phyloP scores from a whole-genome alignment of 2,329 filamentous ascomycete genomes.

The Cadophora malorum region DNA sequence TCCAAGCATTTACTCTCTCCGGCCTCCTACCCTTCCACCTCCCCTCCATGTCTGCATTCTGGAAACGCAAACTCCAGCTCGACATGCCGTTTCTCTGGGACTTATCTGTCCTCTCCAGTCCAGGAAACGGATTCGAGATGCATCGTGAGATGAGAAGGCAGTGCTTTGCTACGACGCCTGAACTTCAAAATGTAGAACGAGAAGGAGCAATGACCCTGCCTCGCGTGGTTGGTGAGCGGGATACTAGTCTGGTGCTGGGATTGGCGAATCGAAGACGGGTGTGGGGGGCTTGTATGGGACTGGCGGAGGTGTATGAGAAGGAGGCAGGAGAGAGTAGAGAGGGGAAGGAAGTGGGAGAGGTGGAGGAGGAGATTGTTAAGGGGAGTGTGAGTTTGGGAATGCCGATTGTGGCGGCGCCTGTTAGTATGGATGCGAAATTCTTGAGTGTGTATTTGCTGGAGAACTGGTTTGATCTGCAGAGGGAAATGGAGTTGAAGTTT shows the following conservation, averaged over 20 bases:
- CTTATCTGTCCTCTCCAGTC: slow-evolving; percentile 17
- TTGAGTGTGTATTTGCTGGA: slow-evolving; percentile 18
- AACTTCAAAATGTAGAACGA: background rate
- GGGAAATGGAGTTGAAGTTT: slow-evolving; percentile 18
- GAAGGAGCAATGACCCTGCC: background rate
- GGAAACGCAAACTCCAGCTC: slow-evolving; percentile 29
- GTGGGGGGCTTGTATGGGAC: slow-evolving; percentile 10
- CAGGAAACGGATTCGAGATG: slow-evolving; percentile 27
- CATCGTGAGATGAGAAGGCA: slow-evolving; percentile 26
- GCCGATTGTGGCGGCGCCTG: slow-evolving; percentile 26
- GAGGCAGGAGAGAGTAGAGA: background rate
- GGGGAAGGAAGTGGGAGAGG: background rate
- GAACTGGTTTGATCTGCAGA: slow-evolving; percentile 22
- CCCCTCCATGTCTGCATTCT: slow-evolving; percentile 23
- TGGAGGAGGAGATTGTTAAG: slow-evolving; percentile 11
- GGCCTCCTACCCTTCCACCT: slow-evolving; percentile 22
- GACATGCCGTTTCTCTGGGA: slow-evolving; percentile 34
- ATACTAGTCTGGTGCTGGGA: background rate
- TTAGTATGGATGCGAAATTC: slow-evolving; percentile 15
- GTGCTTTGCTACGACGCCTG: slow-evolving; percentile 27
- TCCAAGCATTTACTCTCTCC: slow-evolving; percentile 24
- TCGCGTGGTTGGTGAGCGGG: background rate
- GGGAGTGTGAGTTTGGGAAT: slow-evolving; percentile 21
- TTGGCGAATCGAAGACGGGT: slow-evolving; percentile 16
- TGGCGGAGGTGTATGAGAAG: slow-evolving; percentile 10